Evolutionary conservation across 768 basidiomycete genomes (phyloP).

Genomic region (Termitomyces sp.): DNA sequence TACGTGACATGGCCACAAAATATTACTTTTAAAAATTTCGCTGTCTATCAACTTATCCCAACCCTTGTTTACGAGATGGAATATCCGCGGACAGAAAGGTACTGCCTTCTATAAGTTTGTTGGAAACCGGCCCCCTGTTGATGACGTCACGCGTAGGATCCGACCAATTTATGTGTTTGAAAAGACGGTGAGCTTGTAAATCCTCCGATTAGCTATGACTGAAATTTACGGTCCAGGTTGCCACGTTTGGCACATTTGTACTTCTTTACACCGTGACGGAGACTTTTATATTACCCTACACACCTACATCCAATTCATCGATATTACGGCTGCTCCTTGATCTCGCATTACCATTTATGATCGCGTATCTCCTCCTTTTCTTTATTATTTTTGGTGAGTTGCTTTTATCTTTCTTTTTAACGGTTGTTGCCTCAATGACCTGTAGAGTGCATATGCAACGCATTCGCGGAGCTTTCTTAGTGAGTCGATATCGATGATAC

Average conservation of each 20-base stretch:
- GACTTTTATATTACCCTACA: conserved; percentile 85
- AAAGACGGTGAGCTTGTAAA: conserved; percentile 45
- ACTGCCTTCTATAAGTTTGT: conserved; percentile 11
- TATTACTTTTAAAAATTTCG: conserved; percentile 76
- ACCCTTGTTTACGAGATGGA: conserved; percentile 95
- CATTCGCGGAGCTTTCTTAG: conserved; percentile 90
- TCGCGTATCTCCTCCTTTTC: conserved; percentile 83
- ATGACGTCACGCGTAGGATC: conserved; percentile 32
- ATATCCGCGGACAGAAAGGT: conserved; percentile 88
- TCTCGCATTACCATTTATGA: conserved; percentile 89
- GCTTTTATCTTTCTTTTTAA: background rate
- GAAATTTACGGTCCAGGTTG: conserved; percentile 49
- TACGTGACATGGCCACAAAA: conserved; percentile 80
- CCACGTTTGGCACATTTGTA: conserved; percentile 94
- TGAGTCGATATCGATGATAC: conserved; percentile 29
- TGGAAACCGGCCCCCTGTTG: background rate
- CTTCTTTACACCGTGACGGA: conserved; percentile 93
- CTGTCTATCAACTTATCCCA: conserved; percentile 81
- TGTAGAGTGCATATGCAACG: conserved; percentile 93
- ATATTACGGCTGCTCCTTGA: conserved; percentile 77
- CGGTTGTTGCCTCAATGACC: background rate
- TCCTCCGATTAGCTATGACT: conserved; percentile 17
- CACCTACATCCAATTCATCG: conserved; percentile 60
- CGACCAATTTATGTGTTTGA: conserved; percentile 81
- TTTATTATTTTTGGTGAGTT: conserved; percentile 75